Evolutionary conservation across 768 basidiomycete species (phyloP).

Genomic region (Leccinum obscurum): DNA sequence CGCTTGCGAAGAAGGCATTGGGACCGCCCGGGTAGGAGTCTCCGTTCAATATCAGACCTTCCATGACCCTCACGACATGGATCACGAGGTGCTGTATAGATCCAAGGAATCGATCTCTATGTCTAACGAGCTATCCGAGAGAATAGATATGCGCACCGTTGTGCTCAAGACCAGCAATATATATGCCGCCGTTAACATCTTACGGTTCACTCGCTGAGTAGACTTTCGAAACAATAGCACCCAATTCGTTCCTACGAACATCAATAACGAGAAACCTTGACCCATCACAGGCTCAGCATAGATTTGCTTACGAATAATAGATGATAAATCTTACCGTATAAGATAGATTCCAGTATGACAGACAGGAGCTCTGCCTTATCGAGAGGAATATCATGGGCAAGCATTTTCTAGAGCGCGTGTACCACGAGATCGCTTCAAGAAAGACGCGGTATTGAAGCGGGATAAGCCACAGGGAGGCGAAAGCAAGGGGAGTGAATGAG

Average conservation of each 20-base stretch:
- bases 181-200: constrained; percentile 26
- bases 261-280: constrained; percentile 15
- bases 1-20: constrained; percentile 25
- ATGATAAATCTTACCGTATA: constrained; percentile 19
- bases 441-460: background rate
- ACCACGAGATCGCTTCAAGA: background rate
- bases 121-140: background rate
- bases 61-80: constrained; percentile 25
- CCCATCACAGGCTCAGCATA: background rate
- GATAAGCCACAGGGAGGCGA: background rate
- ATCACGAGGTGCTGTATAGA: constrained; percentile 26
- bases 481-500: background rate
- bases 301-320: background rate
- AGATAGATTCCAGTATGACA: constrained; percentile 14
- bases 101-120: background rate
- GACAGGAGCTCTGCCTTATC: background rate
- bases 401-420: background rate
- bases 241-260: constrained; percentile 35
- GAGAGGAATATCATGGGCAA: background rate
- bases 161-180: constrained; percentile 34
- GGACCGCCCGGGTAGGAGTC: constrained; percentile 22
- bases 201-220: constrained; percentile 15
- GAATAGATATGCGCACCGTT: constrained; percentile 15
- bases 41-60: constrained; percentile 28
- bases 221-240: constrained; percentile 12